A percentile compares a stretch with the other conserved stretches of the same genome.
Evolutionary conservation across 1,139 yeast species (phyloP).

Genomic region (Geotrichum fermentans): DNA sequence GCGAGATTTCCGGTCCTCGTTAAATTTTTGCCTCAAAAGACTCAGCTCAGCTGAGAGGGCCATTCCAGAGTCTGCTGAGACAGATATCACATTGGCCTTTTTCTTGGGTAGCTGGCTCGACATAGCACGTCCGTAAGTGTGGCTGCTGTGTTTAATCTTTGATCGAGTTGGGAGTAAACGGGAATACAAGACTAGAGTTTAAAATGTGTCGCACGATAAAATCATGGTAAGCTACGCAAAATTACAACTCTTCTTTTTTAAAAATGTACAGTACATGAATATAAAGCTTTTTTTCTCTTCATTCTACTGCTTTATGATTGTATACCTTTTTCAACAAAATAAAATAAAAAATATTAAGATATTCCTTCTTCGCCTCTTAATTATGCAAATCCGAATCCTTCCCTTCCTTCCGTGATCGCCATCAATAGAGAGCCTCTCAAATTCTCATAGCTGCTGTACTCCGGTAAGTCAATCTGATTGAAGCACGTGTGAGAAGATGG

Average conservation of each 20-base stretch:
- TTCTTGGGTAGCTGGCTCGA: not conserved
- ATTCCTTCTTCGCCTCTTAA: no score
- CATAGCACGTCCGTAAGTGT: not conserved
- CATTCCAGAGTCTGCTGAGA: conserved; percentile 25
- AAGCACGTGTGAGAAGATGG: conserved; percentile 97
- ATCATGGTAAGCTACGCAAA: no score
- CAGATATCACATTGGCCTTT: conserved; percentile 15
- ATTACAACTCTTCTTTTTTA: no score
- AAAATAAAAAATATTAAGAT: conserved; percentile 7
- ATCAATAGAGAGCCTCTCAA: conserved; percentile 72
- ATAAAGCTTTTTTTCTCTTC: no score
- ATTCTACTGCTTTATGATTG: no score
- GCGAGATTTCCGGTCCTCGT: conserved; percentile 10
- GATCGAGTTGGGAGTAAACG: not conserved
- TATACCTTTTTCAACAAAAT: no score
- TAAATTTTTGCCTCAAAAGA: conserved; percentile 23
- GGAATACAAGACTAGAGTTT: no score
- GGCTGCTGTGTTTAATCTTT: not conserved
- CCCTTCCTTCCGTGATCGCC: conserved; percentile 93
- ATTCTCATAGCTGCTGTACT: conserved; percentile 82
- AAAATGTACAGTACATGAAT: no score
- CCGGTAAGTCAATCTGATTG: conserved; percentile 91
- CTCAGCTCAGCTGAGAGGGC: conserved; percentile 29
- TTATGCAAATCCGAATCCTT: conserved; percentile 85
- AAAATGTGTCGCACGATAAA: no score